A percentile compares a stretch with the other conserved stretches of the same genome.
Evolutionary conservation across 495 filamentous ascomycete genomes (phyloP).

Genomic region (Trichoderma asperelloides): DNA sequence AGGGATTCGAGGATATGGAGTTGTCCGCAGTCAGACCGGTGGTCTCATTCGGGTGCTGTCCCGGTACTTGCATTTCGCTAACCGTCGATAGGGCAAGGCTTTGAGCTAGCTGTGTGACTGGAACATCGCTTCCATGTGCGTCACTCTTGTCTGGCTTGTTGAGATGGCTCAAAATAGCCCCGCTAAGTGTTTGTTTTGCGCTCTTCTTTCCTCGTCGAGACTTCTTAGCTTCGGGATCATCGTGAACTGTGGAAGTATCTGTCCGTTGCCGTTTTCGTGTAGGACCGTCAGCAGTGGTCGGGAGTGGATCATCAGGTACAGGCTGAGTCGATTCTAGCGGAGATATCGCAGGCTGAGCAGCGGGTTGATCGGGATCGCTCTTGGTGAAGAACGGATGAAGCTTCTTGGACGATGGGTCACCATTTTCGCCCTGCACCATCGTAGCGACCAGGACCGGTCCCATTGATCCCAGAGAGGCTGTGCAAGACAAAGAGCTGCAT

Average conservation of each 20-base stretch:
- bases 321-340: conserved; percentile 12
- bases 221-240: background rate
- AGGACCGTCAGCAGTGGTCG: conserved; percentile 10
- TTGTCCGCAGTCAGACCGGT: background rate
- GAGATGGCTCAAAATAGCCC: conserved; percentile 3
- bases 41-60: background rate
- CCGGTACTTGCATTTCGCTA: background rate
- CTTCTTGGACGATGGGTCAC: conserved; percentile 17
- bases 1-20: background rate
- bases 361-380: conserved; percentile 15
- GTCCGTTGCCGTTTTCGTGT: conserved; percentile 19
- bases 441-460: conserved; percentile 10
- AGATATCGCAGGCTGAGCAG: conserved; percentile 18
- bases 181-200: background rate
- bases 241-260: conserved; percentile 1
- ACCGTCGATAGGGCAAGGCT: background rate
- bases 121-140: background rate
- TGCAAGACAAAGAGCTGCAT: background rate
- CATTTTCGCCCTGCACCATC: conserved; percentile 15
- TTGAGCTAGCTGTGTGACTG: background rate
- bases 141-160: background rate
- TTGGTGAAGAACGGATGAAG: conserved; percentile 35
- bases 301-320: conserved; percentile 6
- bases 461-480: conserved; percentile 7
- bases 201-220: conserved; percentile 3